Base-by-base conservation (phyloP, 2,329 filamentous ascomycete species). In the Westerdykella ornata region DNA sequence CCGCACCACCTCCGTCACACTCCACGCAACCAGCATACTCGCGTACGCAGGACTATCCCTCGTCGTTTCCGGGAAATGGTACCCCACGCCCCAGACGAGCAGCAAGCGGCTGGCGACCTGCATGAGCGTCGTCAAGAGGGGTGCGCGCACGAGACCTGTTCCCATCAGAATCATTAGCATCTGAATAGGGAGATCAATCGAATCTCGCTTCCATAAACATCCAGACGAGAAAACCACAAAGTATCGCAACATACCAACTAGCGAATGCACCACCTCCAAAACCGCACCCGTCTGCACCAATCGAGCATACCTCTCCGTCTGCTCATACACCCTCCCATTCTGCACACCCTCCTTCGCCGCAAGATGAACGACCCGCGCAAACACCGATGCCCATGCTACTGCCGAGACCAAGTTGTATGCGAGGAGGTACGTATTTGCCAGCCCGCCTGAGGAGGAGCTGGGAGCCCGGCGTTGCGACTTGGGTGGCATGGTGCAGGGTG, bases 51-150 rank as follows among this genome's bases (percentile, higher is more conserved):
- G 69, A 47, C 73, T 78, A 38, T 69, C 58, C 45, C 62, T 55
- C 2, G 80, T 79, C 39, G 84, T 76, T 42, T 72, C 68, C 8
- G 85, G 85, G 70, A 90, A 95, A 31, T 75, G 73, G 60, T 81
- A 75, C 59, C 87, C 81, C 48, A 97, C 76, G 53, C 78, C 82
- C 88, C 89, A 96, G 53, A 96, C 85, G 51, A 97, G 82, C 50
- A 95, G 78, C 57, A 94, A 78, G 39, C 92, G 87, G 43, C 81
- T 87, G 16, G 85, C 77, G 48, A 97, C 89, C 68, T 98, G 92
- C 81, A 95, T 88, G 29, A 78, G 67, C 5, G 92, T 97, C 4
- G 92, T 97, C 54, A 84, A 54, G 56, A 96, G 66, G 1, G 90
- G 88, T 1, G 90, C 83, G 57, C 90, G 81, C 39, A 98, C 90